Conservation (phyloP, 768 basidiomycete species). For the Serendipita indica region DNA sequence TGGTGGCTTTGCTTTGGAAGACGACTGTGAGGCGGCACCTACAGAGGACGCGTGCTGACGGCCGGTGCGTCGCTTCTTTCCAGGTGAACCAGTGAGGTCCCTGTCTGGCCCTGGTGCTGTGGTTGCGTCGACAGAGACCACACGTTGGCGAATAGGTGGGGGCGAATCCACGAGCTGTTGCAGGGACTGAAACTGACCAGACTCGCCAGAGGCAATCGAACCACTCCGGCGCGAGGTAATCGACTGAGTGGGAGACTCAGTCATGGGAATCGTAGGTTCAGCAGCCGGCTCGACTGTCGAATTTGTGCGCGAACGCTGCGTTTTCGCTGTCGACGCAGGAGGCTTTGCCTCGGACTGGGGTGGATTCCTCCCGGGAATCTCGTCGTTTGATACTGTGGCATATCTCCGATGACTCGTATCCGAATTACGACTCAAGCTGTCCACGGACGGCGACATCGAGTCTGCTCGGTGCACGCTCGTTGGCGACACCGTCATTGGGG, state of each 20-base stretch:
- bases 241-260: background rate
- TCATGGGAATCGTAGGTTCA: background rate
- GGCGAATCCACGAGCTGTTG: constrained; percentile 2
- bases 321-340: background rate
- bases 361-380: background rate
- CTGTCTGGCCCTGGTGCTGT: background rate
- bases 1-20: background rate
- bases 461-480: constrained; percentile 5
- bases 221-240: background rate
- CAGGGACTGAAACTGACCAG: background rate
- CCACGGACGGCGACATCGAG: background rate
- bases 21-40: background rate
- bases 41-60: constrained; percentile 5
- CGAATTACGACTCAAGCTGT: background rate
- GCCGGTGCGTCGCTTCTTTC: constrained; percentile 5
- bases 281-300: background rate
- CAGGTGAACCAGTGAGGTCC: background rate
- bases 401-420: background rate
- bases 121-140: background rate
- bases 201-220: constrained; percentile 3
- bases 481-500: constrained; percentile 3
- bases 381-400: background rate
- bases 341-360: background rate
- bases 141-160: background rate
- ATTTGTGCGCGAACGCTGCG: background rate